phyloP scores from a whole-genome alignment of 2,329 filamentous ascomycete species.

The Colletotrichum limetticola region DNA sequence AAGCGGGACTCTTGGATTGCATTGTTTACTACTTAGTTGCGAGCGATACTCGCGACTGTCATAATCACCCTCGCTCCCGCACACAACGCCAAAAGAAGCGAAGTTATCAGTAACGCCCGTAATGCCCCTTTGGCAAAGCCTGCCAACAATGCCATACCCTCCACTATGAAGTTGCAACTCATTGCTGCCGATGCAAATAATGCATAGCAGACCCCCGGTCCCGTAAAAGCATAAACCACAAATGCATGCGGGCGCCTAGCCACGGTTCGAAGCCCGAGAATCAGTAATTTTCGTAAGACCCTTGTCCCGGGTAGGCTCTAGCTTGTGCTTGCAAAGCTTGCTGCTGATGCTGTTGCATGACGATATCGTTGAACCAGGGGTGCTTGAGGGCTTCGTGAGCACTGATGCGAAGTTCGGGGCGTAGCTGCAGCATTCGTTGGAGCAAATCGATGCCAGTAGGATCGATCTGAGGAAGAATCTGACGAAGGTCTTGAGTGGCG shows the following conservation, averaged over 20 bases:
- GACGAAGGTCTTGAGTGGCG: conserved; percentile 87
- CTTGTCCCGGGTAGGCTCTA: conserved; percentile 52
- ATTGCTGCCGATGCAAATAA: not conserved
- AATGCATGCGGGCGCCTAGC: conserved; percentile 35
- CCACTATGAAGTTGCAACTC: not conserved
- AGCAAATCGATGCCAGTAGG: conserved; percentile 87
- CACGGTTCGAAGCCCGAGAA: conserved; percentile 1
- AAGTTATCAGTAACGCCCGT: not conserved
- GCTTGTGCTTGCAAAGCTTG: conserved; percentile 56
- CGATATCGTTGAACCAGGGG: conserved; percentile 88
- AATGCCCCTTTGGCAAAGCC: not conserved
- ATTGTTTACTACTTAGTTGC: not conserved
- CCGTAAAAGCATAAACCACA: conserved; percentile 37
- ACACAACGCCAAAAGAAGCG: not conserved
- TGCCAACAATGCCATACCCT: not conserved
- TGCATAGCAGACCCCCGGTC: not conserved
- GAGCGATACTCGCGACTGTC: not conserved
- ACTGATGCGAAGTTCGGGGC: conserved; percentile 90
- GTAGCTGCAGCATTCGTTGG: conserved; percentile 89
- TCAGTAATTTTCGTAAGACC: conserved; percentile 40
- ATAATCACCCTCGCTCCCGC: not conserved
- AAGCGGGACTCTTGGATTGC: not conserved
- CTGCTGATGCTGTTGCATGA: conserved; percentile 65
- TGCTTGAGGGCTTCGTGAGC: conserved; percentile 88
- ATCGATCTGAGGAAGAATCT: conserved; percentile 92